Conservation (phyloP, 345 rosid species). For the Bruguiera gymnorhiza region DNA sequence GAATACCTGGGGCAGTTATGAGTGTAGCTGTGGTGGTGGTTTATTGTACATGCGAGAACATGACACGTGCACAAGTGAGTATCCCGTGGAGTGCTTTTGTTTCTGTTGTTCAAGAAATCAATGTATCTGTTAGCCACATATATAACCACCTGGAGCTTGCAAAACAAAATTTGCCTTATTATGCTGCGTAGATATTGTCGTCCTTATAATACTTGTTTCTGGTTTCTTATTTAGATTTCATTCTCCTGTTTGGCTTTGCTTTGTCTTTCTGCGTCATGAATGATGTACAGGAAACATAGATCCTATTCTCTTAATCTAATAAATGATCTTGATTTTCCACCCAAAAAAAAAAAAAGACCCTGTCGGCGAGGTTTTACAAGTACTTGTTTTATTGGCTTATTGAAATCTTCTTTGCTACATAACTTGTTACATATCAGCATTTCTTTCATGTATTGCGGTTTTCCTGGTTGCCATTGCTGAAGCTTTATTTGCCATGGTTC, state of each 20-base stretch:
- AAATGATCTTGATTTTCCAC: no score
- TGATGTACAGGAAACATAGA: no score
- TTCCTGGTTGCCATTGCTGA: conserved; percentile 5
- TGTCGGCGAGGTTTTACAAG: no score
- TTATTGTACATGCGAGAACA: conserved; percentile 78
- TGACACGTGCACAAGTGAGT: conserved; percentile 82
- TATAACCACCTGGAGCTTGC: neutral
- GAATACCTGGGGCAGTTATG: conserved; percentile 90
- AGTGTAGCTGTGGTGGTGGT: conserved; percentile 76
- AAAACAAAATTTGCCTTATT: neutral
- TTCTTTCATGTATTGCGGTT: neutral
- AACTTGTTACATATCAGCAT: no score
- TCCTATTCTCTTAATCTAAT: no score
- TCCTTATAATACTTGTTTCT: no score
- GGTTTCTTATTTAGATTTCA: no score
- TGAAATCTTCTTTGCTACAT: no score
- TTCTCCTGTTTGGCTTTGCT: no score
- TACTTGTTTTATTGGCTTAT: no score
- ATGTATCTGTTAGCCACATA: neutral
- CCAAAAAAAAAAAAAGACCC: no score
- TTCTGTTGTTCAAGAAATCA: neutral
- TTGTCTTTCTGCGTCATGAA: no score
- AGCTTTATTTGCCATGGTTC: conserved; percentile 13
- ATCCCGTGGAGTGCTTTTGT: neutral
- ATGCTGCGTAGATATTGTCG: neutral